Evolutionary conservation across 306 rosid species (phyloP), one percentile per base, ranked within the genome.

Genomic region (Cicer arietinum): DNA sequence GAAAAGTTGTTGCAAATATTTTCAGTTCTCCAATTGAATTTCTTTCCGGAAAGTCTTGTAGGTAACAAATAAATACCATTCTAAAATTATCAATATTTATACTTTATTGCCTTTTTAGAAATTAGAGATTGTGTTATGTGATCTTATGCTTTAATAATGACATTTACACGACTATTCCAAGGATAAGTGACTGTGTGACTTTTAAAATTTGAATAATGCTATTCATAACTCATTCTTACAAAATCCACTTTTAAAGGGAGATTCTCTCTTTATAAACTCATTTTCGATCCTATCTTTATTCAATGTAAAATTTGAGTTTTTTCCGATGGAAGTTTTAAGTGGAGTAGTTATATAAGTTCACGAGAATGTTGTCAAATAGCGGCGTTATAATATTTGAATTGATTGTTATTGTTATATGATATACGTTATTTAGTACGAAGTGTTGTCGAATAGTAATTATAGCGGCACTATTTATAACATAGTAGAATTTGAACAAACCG

Each of bases 41-140:
- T 66, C 81, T 91, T 14, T 80, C 91, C 1, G 96, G 92, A 61
- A 90, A 88, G 41, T 88, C 93, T 66, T 88, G 96, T 82, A 86
- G 91, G 96, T 90, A 66, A 18, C 6, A 4, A 30, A 30, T 30
- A 25, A 75, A 73, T 48, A 46, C 6, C 66, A 54, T 39, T 52
- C 64, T 25, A 44, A 10, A 37, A 14, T 47, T 48, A 40, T 42
- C 67, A 52, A 59, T 25, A 5, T 2, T 13, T 22, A n/a, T 30
- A 13, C 20, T 1, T 13, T 35, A 10, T 10, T 50, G 30, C 10
- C 69, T 35, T 47, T 47, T 48, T 11, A 76, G 16, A 78, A 14
- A 44, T 68, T 41, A 53, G 18, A 67, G 8, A 5, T 44, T 45
- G 14, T 6, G 8, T 18, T 18, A 52, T 17, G 13, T 11, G 16